Percentiles rank a stretch among this genome's conserved stretches.
Evolutionary conservation across 2,329 filamentous ascomycete species (phyloP).

Genomic region (Stemphylium beticola): DNA sequence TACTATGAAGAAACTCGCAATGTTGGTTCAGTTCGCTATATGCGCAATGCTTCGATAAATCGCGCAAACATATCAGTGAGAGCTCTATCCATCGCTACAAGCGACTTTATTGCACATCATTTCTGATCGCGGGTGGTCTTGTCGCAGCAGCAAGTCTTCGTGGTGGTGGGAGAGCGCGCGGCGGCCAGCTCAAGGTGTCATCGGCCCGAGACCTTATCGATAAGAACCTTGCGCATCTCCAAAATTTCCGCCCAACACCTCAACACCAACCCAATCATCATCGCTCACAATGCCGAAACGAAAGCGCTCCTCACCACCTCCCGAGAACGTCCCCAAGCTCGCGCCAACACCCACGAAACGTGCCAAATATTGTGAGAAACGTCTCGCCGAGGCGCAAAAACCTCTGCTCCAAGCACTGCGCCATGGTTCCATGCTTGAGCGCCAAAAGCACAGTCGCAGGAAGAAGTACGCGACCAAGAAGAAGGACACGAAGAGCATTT

Average conservation of each 20-base stretch:
- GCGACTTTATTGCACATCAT: too few species aligned
- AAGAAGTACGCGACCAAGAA: constrained; percentile 60
- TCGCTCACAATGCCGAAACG: constrained; percentile 41
- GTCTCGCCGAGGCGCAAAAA: constrained; percentile 61
- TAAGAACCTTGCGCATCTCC: constrained; percentile 5
- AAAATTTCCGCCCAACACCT: constrained; percentile 15
- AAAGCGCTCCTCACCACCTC: constrained; percentile 36
- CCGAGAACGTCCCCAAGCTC: constrained; percentile 8
- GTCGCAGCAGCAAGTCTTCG: too few species aligned
- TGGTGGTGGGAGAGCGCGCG: too few species aligned
- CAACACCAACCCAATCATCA: constrained; percentile 3
- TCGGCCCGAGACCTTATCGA: constrained; percentile 15
- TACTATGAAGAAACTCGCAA: too few species aligned
- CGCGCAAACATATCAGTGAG: too few species aligned
- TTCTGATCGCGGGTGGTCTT: too few species aligned
- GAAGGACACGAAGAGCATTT: constrained; percentile 56
- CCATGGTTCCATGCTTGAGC: constrained; percentile 75
- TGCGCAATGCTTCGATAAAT: too few species aligned
- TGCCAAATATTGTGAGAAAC: constrained; percentile 43
- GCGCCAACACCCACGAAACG: constrained; percentile 21
- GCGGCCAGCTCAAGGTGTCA: not conserved
- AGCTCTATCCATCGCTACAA: too few species aligned
- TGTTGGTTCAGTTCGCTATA: too few species aligned
- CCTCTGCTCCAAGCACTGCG: constrained; percentile 70
- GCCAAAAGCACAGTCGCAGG: constrained; percentile 73